Evolutionary conservation across 177 flowering plant genomes (phyloP).

Genomic region (Tripterygium wilfordii): DNA sequence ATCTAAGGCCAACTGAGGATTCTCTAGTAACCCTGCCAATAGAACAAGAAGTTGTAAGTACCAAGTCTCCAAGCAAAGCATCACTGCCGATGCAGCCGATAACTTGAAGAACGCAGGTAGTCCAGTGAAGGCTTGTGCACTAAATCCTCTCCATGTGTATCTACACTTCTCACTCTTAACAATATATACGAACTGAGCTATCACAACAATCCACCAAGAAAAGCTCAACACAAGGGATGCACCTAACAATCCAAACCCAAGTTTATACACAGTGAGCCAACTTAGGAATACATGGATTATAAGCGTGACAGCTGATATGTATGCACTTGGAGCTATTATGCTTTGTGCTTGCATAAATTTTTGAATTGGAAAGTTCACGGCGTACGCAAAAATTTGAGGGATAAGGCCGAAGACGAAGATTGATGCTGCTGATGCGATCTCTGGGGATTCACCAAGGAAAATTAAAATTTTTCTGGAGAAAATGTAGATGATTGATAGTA

Average conservation of each 20-base stretch:
- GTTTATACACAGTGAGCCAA: conserved; percentile 56
- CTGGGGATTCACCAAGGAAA: conserved; percentile 14
- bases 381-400: conserved; percentile 78
- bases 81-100: conserved; percentile 36
- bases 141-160: conserved; percentile 26
- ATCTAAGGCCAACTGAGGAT: conserved; percentile 25
- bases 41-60: conserved; percentile 23
- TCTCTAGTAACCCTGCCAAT: conserved; percentile 20
- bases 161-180: conserved; percentile 18
- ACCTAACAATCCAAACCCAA: conserved; percentile 62
- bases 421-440: conserved; percentile 22
- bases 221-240: conserved; percentile 60
- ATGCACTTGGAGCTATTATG: conserved; percentile 47
- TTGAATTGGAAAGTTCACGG: conserved; percentile 62
- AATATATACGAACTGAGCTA: conserved; percentile 58
- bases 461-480: conserved; percentile 23
- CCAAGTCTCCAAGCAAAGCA: conserved; percentile 35
- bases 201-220: conserved; percentile 75
- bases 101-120: conserved; percentile 22
- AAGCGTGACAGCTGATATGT: conserved; percentile 40
- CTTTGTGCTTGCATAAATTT: conserved; percentile 87
- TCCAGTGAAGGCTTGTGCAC: conserved; percentile 20
- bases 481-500: conserved; percentile 17
- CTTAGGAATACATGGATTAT: conserved; percentile 45
- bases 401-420: conserved; percentile 41